Evolutionary conservation across 2,329 filamentous ascomycete genomes (phyloP).

Genomic region (Penicillium freii): DNA sequence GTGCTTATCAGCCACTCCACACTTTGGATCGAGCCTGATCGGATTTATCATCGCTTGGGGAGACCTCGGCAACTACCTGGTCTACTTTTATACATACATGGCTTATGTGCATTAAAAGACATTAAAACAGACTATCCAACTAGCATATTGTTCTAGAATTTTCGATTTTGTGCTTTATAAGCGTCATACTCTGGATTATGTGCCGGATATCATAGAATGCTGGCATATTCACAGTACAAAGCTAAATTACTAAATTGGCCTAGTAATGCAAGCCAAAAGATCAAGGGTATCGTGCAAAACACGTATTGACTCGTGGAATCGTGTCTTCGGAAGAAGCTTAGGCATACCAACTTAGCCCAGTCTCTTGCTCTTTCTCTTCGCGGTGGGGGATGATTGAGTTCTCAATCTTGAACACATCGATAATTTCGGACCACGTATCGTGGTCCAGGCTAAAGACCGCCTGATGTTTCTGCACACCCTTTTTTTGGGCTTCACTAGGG

Average conservation of each 20-base stretch:
- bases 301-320: conserved; percentile 5
- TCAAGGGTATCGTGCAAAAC: conserved; percentile 16
- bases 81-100: not conserved
- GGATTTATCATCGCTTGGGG: not conserved
- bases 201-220: not conserved
- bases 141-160: not conserved
- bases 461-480: conserved; percentile 70
- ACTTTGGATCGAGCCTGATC: not conserved
- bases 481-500: conserved; percentile 49
- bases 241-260: not conserved
- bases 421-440: conserved; percentile 74
- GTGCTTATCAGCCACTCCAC: not conserved
- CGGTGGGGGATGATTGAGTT: conserved; percentile 83
- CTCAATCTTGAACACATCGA: conserved; percentile 72
- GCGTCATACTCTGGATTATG: not conserved
- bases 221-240: not conserved
- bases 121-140: not conserved
- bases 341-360: conserved; percentile 64
- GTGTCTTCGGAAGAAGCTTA: conserved; percentile 30
- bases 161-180: not conserved
- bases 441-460: conserved; percentile 87
- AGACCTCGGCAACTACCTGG: not conserved
- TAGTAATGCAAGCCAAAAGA: not conserved
- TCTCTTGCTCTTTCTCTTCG: conserved; percentile 54
- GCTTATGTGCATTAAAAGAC: not conserved